Percentiles rank a stretch among this genome's conserved stretches.
Evolutionary conservation across 805 yeast species (phyloP).

Genomic region (Schwanniomyces vanrijiae): DNA sequence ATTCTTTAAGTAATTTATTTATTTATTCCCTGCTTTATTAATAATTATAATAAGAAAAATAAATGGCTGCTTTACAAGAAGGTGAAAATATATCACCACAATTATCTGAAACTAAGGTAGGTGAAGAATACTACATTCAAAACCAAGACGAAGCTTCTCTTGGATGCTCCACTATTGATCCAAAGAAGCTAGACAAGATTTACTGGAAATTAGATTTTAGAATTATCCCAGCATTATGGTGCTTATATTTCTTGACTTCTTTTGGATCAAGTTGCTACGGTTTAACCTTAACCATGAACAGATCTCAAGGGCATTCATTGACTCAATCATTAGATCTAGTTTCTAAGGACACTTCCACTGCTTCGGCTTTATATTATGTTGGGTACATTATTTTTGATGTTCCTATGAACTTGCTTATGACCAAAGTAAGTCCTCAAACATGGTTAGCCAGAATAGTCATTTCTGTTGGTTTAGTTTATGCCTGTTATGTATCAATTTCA

Average conservation of each 20-base stretch:
- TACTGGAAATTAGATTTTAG: conserved; percentile 66
- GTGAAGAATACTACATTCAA: background rate
- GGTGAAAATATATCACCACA: background rate
- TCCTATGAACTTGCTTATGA: conserved; percentile 86
- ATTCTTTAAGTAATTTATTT: background rate
- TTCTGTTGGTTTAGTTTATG: conserved; percentile 73
- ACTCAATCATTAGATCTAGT: conserved; percentile 49
- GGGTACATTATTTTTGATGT: conserved; percentile 83
- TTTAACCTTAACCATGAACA: conserved; percentile 77
- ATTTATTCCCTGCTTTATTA: background rate
- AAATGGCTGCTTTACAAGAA: background rate
- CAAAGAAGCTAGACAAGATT: conserved; percentile 46
- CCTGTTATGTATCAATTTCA: conserved; percentile 67
- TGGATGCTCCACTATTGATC: background rate
- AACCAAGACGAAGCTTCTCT: background rate
- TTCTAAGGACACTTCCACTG: conserved; percentile 62
- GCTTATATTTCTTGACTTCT: conserved; percentile 72
- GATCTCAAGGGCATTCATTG: conserved; percentile 59
- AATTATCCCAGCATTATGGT: conserved; percentile 83
- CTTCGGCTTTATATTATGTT: conserved; percentile 79
- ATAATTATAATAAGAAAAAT: background rate
- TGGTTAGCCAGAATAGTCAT: conserved; percentile 81
- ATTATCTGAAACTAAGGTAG: background rate
- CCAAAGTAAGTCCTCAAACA: conserved; percentile 77
- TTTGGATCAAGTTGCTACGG: conserved; percentile 80